Evolutionary conservation across 169 alveolate genomes (phyloP).

Genomic region (Theileria annulata): DNA sequence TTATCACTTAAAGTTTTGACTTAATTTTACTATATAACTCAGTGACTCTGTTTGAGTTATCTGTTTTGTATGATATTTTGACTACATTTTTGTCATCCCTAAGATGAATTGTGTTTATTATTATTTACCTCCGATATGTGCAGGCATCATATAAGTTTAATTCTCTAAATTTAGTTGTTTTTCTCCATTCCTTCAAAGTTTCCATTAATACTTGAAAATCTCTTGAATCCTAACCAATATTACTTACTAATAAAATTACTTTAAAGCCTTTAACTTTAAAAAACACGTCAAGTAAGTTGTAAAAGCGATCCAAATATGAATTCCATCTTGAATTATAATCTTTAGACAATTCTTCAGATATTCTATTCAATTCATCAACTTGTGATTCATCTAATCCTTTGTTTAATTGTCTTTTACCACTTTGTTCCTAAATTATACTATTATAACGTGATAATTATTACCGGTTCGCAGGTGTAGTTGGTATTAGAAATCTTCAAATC

Average conservation of each 20-base stretch:
- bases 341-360: not conserved
- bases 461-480: too few species aligned
- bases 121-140: slow-evolving; percentile 15
- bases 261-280: slow-evolving; percentile 4
- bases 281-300: slow-evolving; percentile 13
- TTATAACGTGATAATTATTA: too few species aligned
- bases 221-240: not conserved
- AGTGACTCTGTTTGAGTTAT: not conserved
- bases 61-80: not conserved
- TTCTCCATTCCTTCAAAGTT: slow-evolving; percentile 22
- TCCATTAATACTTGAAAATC: not conserved
- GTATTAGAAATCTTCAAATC: too few species aligned
- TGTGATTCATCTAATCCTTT: not conserved
- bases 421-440: too few species aligned
- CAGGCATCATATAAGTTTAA: slow-evolving; percentile 25
- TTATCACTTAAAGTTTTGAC: not conserved
- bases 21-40: not conserved
- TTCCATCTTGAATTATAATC: slow-evolving; percentile 14
- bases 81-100: not conserved
- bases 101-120: not conserved
- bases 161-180: slow-evolving; percentile 3
- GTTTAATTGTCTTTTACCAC: not conserved
- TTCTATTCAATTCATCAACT: not conserved
- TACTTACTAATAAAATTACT: not conserved
- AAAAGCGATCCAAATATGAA: slow-evolving; percentile 12